A percentile compares a stretch with the other conserved stretches of the same genome.
Evolutionary conservation across 2,329 filamentous ascomycete genomes (phyloP).

Genomic region (Botrytis fragariae): DNA sequence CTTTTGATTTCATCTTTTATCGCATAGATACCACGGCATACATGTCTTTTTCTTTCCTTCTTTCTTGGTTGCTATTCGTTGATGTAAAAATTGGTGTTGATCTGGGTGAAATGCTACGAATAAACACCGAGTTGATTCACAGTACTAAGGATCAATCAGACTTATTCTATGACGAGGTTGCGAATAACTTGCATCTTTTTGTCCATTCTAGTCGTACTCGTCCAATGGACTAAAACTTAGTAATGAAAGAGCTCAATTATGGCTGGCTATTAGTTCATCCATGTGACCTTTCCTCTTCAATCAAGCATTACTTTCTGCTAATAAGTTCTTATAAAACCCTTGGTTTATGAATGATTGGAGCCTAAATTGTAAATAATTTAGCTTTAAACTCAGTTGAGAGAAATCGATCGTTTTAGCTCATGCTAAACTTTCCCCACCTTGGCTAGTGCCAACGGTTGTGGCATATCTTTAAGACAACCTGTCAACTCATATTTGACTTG

Average conservation of each 20-base stretch:
- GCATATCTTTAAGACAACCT: not conserved
- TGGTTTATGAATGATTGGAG: not conserved
- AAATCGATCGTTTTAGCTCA: not conserved
- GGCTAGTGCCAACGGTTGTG: not conserved
- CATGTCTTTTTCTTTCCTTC: conserved; percentile 20
- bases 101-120: not conserved
- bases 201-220: not conserved
- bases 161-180: not conserved
- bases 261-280: not conserved
- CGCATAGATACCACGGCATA: conserved; percentile 34
- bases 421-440: not conserved
- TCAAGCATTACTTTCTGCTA: not conserved
- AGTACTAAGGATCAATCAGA: not conserved
- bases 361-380: not conserved
- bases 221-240: not conserved
- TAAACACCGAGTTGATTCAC: not conserved
- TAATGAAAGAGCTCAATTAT: not conserved
- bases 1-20: conserved; percentile 23
- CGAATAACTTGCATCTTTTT: not conserved
- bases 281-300: not conserved
- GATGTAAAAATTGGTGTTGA: not conserved
- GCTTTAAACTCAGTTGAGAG: not conserved
- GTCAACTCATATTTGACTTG: not conserved
- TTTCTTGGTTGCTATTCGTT: not conserved
- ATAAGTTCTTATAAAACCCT: too few relatives aligned